Percentiles rank a stretch among this genome's conserved stretches.
These are phyloP conservation scores for Thelonectria blattea DNA, from an alignment of 2,329 filamentous ascomycete genomes.

Conservation along the genomic window DNA sequence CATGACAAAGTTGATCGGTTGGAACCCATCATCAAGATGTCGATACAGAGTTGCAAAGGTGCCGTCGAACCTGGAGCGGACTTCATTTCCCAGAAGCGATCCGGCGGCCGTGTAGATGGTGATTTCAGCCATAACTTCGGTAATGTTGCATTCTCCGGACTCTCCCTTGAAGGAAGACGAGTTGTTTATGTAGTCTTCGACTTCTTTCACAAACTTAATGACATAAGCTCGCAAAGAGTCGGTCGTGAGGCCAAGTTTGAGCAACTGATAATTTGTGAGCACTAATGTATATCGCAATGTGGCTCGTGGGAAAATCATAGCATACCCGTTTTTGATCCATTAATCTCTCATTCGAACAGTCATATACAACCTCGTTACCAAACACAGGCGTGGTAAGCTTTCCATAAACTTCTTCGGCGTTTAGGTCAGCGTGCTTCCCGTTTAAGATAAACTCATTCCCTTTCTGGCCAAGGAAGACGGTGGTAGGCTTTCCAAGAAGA, in stretches of 20 bases:
- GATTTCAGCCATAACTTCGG: constrained; percentile 79
- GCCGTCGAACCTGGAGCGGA: constrained; percentile 79
- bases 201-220: constrained; percentile 76
- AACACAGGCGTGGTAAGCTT: constrained; percentile 76
- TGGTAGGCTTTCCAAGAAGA: constrained; percentile 84
- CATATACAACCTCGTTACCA: constrained; percentile 84
- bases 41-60: constrained; percentile 83
- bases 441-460: constrained; percentile 93
- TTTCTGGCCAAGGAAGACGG: constrained; percentile 78
- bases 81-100: constrained; percentile 81
- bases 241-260: constrained; percentile 78
- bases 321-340: constrained; percentile 93
- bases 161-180: constrained; percentile 69
- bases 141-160: constrained; percentile 73
- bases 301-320: accelerated
- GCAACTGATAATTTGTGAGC: constrained; percentile 58
- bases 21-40: constrained; percentile 88
- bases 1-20: constrained; percentile 85
- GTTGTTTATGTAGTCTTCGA: constrained; percentile 72
- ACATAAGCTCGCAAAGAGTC: constrained; percentile 77
- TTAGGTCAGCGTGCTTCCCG: constrained; percentile 85
- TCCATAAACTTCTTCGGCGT: constrained; percentile 88
- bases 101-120: constrained; percentile 92
- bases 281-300: accelerated
- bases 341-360: constrained; percentile 86